Base-by-base conservation (phyloP, 495 filamentous ascomycete genomes). In the Tuber melanosporum region DNA sequence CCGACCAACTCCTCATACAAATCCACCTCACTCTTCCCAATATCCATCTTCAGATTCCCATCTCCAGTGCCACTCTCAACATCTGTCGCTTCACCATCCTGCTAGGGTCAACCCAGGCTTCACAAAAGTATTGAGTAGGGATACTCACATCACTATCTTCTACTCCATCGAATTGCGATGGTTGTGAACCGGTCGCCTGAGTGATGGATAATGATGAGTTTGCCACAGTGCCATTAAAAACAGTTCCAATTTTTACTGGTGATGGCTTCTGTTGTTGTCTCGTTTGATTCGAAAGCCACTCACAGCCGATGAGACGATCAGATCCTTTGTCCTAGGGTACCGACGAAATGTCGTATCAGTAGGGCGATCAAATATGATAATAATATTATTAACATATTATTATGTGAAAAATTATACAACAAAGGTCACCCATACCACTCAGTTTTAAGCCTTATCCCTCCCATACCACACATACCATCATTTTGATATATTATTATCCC, bases 271-370 rank as follows among this genome's bases (percentile, higher is more conserved):
- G 74, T 19, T 26, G 57, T n/a, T 5, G 43, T 66, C 66, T 47
- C 43, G n/a, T 69, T 45, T 76, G 73, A 12, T 73, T 62, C 62
- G 47, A 15, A 22, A 80, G 36, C 78, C 78, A 80, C 17, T 62
- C 36, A 41, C 74, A 66, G 14, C 77, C 74, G 3, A 76, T 73
- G 36, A 73, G 32, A 8, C 74, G 52, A 36, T 80, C 78, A 0
- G 78, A 80, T 42, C 77, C 78, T 73, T 72, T 80, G n/a, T 77
- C 78, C 78, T 80, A 79, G n/a, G 74, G 66, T 22, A 15, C 45
- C 1, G 20, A 22, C 17, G 19, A 22, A 26, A 62, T 39, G 62
- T 39, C 3, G 69, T 57, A 41, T 41, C 32, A 1, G 32, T 32
- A 32, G 32, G 32, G 32, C 32, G 32, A 32, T 32, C 32, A 32